A percentile compares a stretch with the other conserved stretches of the same genome.
Evolutionary conservation across 2,329 filamentous ascomycete species (phyloP).

Genomic region (Ophiocordyceps camponoti-floridani): DNA sequence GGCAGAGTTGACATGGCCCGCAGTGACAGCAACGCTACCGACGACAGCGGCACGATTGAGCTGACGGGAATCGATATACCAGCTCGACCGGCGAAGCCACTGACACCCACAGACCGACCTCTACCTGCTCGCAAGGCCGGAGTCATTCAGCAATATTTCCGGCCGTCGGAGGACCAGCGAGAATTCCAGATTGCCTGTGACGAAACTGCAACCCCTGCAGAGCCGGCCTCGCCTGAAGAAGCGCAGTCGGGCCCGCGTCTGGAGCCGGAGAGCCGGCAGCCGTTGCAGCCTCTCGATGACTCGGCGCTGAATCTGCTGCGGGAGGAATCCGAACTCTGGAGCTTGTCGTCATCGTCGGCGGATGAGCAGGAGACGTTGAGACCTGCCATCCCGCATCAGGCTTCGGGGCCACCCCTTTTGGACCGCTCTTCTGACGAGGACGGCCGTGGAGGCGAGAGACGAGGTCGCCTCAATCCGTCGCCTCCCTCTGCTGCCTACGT

Average conservation of each 20-base stretch:
- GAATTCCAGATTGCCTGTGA: conserved; percentile 17
- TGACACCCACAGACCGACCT: conserved; percentile 1
- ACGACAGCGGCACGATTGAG: conserved; percentile 7
- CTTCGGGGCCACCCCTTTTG: not conserved
- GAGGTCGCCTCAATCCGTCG: not conserved
- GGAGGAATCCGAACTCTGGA: conserved; percentile 3
- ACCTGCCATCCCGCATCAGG: not conserved
- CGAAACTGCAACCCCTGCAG: conserved; percentile 11
- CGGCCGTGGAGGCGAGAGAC: not conserved
- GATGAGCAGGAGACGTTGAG: not conserved
- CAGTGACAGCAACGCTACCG: conserved; percentile 13
- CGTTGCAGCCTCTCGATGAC: conserved; percentile 5
- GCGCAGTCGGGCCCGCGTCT: not conserved
- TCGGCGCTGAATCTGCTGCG: conserved; percentile 6
- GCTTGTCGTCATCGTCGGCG: conserved; percentile 1
- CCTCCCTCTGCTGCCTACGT: not conserved
- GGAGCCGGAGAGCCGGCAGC: conserved; percentile 1
- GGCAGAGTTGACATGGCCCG: conserved; percentile 15
- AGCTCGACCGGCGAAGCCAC: conserved; percentile 1
- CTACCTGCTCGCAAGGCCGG: conserved; percentile 4
- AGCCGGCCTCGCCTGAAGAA: not conserved
- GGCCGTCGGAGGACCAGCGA: conserved; percentile 4
- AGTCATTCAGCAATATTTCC: conserved; percentile 15
- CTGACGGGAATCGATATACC: conserved; percentile 10
- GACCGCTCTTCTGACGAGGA: not conserved